Base-by-base conservation (phyloP, 768 basidiomycete species). In the Mycena galopus region DNA sequence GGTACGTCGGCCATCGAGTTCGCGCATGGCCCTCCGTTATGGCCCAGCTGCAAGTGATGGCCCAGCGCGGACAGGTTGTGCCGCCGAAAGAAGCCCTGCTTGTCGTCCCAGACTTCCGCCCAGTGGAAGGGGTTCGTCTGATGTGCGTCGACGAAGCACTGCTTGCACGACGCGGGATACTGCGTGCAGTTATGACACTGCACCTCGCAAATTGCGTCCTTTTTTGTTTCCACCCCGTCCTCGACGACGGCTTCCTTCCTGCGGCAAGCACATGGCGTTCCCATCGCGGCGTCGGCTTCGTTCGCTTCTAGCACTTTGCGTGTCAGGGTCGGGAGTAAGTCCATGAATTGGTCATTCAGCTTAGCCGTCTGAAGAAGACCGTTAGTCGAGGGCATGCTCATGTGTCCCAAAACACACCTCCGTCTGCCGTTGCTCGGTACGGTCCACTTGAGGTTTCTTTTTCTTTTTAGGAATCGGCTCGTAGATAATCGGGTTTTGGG, bases 101-200 rank as follows among this genome's bases (percentile, higher is more conserved):
- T 8, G 5, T 14, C 4, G 21, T 64, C 55, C 69, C 69, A 70
- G 1, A 70, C 62, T 37, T 70, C 55, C 2, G 62, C 69, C 69
- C 69, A 70, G 27, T 70, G 69, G 25, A 70, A 70, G 7, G 69
- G 69, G 10, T 70, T 56, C 42, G 57, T 56, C 2, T 14, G 30
- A 32, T 70, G 69, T 1, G 39, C 23, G 4, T 29, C 16, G 2
- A 51, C 25, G 44, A 64, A 70, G 9, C 69, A 70, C 0, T 1
- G 9, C 17, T 50, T 47, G 53, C 69, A 70, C 1, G 69, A 63
- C 2, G 56, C 23, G 8, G 4, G 12, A 17, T 63, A 61, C 25
- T 42, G 4, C 10, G 10, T 42, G 47, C 67, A 69, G 17, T 69
- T 42, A 32, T 30, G 42, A 44, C 67, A 69, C 16, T 27, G 25